These are phyloP conservation scores for Platanus orientalis DNA, from an alignment of 164 flowering plant genomes.

Conservation along the genomic window DNA sequence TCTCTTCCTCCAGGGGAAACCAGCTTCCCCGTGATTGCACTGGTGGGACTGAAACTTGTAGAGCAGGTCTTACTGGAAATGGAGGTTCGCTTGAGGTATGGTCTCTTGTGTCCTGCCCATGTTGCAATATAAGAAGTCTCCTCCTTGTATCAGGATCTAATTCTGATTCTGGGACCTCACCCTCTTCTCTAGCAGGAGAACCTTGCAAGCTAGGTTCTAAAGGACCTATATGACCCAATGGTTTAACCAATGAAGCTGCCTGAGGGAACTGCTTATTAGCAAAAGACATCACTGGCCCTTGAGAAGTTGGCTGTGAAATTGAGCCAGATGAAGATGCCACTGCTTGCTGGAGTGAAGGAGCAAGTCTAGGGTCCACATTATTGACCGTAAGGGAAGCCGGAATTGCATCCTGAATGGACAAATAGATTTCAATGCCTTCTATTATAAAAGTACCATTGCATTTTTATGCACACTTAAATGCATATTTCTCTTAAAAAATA, in stretches of 20 bases:
- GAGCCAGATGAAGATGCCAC: constrained; percentile 40
- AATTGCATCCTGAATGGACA: constrained; percentile 58
- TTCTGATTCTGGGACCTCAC: constrained; percentile 98
- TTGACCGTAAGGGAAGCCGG: constrained; percentile 41
- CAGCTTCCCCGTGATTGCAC: constrained; percentile 54
- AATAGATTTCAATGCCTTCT: background rate
- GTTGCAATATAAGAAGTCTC: constrained; percentile 93
- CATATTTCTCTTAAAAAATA: background rate
- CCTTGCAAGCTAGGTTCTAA: constrained; percentile 61
- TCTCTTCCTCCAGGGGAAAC: constrained; percentile 70
- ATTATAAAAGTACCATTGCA: constrained; percentile 7
- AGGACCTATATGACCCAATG: constrained; percentile 35
- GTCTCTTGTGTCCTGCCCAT: constrained; percentile 90
- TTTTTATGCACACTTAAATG: background rate
- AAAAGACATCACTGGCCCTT: constrained; percentile 36
- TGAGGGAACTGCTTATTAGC: constrained; percentile 42
- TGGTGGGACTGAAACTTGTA: constrained; percentile 50
- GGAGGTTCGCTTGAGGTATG: constrained; percentile 51
- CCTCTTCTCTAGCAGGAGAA: constrained; percentile 98
- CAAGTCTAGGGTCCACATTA: constrained; percentile 52
- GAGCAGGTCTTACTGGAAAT: constrained; percentile 59
- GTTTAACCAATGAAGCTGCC: constrained; percentile 39
- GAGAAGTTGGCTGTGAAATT: constrained; percentile 33
- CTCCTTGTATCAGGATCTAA: constrained; percentile 98
- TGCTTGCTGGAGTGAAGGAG: constrained; percentile 41